A percentile compares a stretch with the other conserved stretches of the same genome.
phyloP scores from a whole-genome alignment of 164 flowering plant species.

The Paratinospora sagittata region DNA sequence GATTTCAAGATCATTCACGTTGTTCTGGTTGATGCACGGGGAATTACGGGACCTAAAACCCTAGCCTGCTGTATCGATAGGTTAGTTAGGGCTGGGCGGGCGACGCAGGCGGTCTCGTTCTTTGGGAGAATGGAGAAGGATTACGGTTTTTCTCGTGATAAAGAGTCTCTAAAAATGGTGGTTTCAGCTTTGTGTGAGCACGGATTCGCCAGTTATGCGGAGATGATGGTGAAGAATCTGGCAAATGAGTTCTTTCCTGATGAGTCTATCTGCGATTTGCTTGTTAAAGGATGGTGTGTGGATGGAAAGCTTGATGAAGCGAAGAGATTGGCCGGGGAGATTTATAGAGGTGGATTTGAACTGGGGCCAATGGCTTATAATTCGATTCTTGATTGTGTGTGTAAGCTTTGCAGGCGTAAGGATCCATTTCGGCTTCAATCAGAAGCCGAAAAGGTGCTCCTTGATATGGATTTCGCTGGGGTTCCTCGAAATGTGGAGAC shows the following conservation, averaged over 20 bases:
- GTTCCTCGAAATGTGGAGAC: constrained; percentile 83
- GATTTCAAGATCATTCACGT: constrained; percentile 75
- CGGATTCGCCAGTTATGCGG: constrained; percentile 69
- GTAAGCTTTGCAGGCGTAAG: constrained; percentile 74
- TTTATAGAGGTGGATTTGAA: constrained; percentile 89
- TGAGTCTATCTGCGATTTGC: constrained; percentile 57
- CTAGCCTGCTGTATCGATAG: constrained; percentile 43
- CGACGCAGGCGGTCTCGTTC: constrained; percentile 47
- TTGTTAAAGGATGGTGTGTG: constrained; percentile 88
- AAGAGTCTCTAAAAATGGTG: constrained; percentile 43
- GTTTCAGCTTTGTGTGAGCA: constrained; percentile 58
- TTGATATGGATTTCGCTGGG: constrained; percentile 80
- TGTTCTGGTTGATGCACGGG: constrained; percentile 33
- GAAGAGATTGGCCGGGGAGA: constrained; percentile 64
- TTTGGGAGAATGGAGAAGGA: constrained; percentile 76
- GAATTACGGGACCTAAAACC: constrained; percentile 39
- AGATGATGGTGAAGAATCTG: constrained; percentile 72
- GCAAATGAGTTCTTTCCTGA: constrained; percentile 83
- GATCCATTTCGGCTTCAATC: constrained; percentile 62
- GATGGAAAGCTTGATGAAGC: constrained; percentile 87
- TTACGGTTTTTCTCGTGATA: constrained; percentile 53
- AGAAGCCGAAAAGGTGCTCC: constrained; percentile 62
- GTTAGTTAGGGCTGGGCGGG: constrained; percentile 69
- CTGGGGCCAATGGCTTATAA: constrained; percentile 61
- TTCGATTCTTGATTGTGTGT: constrained; percentile 81